Evolutionary conservation across 768 basidiomycete genomes (phyloP).

Genomic region (Daedalea quercina): DNA sequence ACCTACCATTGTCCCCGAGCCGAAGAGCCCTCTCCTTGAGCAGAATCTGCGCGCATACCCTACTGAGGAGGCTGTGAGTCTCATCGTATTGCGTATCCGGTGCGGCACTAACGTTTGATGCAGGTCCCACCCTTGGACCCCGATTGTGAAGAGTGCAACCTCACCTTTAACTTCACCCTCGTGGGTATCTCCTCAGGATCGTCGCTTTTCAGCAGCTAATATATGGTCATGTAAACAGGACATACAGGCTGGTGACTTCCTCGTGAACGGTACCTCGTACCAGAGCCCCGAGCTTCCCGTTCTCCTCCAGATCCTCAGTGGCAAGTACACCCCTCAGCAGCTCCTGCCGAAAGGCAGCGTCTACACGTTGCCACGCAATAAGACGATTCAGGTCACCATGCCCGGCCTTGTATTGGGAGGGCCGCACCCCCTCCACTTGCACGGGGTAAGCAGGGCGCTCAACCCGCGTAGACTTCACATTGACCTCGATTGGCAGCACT

Average conservation of each 20-base stretch:
- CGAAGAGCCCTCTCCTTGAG: constrained; percentile 30
- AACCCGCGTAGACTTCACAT: not conserved
- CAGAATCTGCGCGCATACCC: constrained; percentile 28
- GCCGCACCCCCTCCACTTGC: constrained; percentile 37
- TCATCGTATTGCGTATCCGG: constrained; percentile 5
- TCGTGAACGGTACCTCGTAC: constrained; percentile 26
- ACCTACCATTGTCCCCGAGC: constrained; percentile 5
- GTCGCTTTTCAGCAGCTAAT: constrained; percentile 7
- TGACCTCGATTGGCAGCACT: constrained; percentile 21
- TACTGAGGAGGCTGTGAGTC: constrained; percentile 5
- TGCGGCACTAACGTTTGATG: not conserved
- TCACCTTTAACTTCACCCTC: constrained; percentile 16
- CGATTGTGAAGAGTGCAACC: constrained; percentile 15
- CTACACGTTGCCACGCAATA: constrained; percentile 38
- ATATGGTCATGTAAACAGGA: too few relatives aligned
- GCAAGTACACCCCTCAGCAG: constrained; percentile 30
- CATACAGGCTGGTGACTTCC: constrained; percentile 16
- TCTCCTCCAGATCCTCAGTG: constrained; percentile 43
- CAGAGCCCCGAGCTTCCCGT: constrained; percentile 35
- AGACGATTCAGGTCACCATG: constrained; percentile 36
- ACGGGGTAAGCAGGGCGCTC: constrained; percentile 29
- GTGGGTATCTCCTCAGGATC: not conserved
- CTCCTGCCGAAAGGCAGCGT: constrained; percentile 37
- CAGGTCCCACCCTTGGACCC: constrained; percentile 1
- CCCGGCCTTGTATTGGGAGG: constrained; percentile 24